Percentiles rank a stretch among this genome's conserved stretches.
These are phyloP conservation scores for Wallacemonas rigidus DNA, from an alignment of 208 protist species.

Conservation along the genomic window DNA sequence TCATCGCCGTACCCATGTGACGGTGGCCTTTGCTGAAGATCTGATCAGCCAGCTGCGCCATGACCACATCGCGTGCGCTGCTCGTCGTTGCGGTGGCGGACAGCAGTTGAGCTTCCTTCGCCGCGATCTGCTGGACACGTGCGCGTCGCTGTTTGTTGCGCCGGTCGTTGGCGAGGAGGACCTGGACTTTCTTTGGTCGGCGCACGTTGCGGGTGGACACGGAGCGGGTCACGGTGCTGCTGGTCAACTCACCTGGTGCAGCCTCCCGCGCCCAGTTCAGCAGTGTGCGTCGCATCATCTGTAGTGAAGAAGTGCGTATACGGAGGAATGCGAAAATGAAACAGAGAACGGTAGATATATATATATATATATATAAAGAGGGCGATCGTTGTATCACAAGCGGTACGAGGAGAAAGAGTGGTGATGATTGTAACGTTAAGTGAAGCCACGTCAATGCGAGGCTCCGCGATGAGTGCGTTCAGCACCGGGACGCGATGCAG, in stretches of 20 bases:
- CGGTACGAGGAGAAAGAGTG: too few species aligned
- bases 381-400: too few species aligned
- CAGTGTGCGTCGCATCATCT: constrained; percentile 3
- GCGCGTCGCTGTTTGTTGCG: constrained; percentile 35
- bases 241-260: constrained; percentile 34
- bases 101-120: constrained; percentile 48
- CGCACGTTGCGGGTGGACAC: constrained; percentile 58
- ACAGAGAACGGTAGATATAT: neutral
- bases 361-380: too few species aligned
- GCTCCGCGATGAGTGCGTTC: too few species aligned
- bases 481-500: too few species aligned
- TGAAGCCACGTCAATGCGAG: too few species aligned
- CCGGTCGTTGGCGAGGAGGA: constrained; percentile 41
- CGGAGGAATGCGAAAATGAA: neutral
- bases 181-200: constrained; percentile 30
- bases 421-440: too few species aligned
- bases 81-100: constrained; percentile 35
- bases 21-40: constrained; percentile 84
- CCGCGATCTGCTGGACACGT: constrained; percentile 46
- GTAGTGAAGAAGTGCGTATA: neutral
- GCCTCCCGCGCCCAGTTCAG: neutral
- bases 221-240: constrained; percentile 45
- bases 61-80: constrained; percentile 71
- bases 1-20: constrained; percentile 75
- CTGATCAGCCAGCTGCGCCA: constrained; percentile 79